These are phyloP conservation scores for Ilyonectria robusta DNA, from an alignment of 2,329 filamentous ascomycete species.

Conservation along the genomic window DNA sequence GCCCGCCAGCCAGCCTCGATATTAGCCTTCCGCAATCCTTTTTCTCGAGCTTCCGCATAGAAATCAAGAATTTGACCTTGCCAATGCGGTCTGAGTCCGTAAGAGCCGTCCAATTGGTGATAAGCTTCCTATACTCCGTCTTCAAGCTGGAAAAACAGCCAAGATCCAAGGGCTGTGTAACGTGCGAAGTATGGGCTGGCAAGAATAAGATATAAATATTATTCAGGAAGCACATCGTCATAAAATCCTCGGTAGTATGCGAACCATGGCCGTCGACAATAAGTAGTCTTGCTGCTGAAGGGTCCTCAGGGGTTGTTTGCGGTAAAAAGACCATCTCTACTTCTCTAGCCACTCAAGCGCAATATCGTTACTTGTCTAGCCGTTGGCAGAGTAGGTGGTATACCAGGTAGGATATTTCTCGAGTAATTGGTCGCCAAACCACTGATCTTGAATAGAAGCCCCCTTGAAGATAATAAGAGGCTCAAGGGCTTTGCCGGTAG, in stretches of 20 bases:
- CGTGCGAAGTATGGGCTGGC: neutral
- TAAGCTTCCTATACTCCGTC: neutral
- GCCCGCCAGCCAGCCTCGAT: no score
- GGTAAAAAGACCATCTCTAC: neutral
- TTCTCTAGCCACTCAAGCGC: neutral
- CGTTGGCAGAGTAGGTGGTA: neutral
- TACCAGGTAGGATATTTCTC: no score
- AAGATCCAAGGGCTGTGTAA: neutral
- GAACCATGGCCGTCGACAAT: neutral
- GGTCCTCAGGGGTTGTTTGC: neutral
- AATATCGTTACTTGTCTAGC: neutral
- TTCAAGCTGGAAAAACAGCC: neutral
- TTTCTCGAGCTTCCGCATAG: no score
- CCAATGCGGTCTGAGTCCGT: no score
- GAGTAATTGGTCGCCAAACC: no score
- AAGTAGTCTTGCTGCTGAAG: neutral
- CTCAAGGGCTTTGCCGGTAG: no score
- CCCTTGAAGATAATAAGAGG: no score
- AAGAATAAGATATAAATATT: neutral
- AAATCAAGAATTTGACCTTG: no score
- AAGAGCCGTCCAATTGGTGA: no score
- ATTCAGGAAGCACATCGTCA: neutral
- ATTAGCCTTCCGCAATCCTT: no score
- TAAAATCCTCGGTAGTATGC: neutral
- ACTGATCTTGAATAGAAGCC: no score